Evolutionary conservation across 257 asterid genomes (phyloP).

Genomic region (Haberlea rhodopensis): DNA sequence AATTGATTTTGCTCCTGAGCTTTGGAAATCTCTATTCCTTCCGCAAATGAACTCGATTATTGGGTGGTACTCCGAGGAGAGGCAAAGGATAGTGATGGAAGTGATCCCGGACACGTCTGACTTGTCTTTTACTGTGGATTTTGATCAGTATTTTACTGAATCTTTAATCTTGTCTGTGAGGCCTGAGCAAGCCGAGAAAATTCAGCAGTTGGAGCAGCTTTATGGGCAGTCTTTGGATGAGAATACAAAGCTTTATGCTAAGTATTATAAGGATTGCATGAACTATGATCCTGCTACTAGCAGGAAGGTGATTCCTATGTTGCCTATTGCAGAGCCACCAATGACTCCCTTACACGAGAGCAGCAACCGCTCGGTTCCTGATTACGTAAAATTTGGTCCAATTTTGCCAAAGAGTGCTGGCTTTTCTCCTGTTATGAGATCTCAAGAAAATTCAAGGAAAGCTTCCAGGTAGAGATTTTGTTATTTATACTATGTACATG

Average conservation of each 20-base stretch:
- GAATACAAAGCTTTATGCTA: slow-evolving; percentile 68
- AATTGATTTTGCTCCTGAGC: slow-evolving; percentile 78
- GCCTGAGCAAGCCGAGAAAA: slow-evolving; percentile 80
- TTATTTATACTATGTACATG: not conserved
- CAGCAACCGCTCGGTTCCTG: slow-evolving; percentile 57
- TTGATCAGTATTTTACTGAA: slow-evolving; percentile 57
- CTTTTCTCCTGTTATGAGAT: slow-evolving; percentile 47
- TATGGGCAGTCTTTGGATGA: slow-evolving; percentile 75
- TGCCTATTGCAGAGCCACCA: slow-evolving; percentile 83
- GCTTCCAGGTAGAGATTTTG: slow-evolving; percentile 36
- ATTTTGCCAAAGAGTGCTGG: slow-evolving; percentile 79
- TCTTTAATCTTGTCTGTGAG: slow-evolving; percentile 62
- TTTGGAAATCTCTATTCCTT: slow-evolving; percentile 66
- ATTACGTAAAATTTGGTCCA: slow-evolving; percentile 79
- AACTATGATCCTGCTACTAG: slow-evolving; percentile 53
- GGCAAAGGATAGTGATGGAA: slow-evolving; percentile 71
- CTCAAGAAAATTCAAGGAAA: slow-evolving; percentile 32
- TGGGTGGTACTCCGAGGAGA: slow-evolving; percentile 76
- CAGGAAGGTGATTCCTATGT: slow-evolving; percentile 61
- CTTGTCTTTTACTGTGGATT: slow-evolving; percentile 59
- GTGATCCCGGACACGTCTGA: slow-evolving; percentile 63
- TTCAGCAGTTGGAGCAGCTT: slow-evolving; percentile 52
- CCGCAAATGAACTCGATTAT: slow-evolving; percentile 70
- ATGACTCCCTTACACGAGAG: slow-evolving; percentile 71
- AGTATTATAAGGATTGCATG: slow-evolving; percentile 65